These are phyloP conservation scores for Apiotrichum domesticum DNA, from an alignment of 1,284 basidiomycete genomes.

Conservation along the genomic window DNA sequence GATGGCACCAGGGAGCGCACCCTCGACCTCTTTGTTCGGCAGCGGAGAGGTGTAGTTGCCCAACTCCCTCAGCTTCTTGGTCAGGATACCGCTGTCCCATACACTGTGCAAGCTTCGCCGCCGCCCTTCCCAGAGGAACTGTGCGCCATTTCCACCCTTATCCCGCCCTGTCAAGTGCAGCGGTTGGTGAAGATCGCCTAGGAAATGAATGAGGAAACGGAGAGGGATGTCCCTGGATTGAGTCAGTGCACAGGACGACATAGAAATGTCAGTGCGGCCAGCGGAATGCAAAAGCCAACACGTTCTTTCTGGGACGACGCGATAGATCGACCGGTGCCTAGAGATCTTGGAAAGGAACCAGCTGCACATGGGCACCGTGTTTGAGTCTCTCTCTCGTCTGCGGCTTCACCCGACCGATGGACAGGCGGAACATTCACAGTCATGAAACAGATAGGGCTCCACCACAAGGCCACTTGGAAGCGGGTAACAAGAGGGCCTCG, in stretches of 20 bases:
- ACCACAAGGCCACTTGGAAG: too few relatives aligned
- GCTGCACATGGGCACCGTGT: too few relatives aligned
- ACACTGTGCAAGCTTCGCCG: slow-evolving; percentile 65
- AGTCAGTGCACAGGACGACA: background rate
- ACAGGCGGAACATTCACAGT: too few relatives aligned
- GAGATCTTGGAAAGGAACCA: too few relatives aligned
- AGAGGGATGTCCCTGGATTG: slow-evolving; percentile 56
- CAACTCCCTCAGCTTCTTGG: slow-evolving; percentile 68
- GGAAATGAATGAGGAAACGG: slow-evolving; percentile 82
- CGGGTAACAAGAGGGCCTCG: too few relatives aligned
- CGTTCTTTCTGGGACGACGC: too few relatives aligned
- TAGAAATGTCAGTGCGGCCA: too few relatives aligned
- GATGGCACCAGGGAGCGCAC: slow-evolving; percentile 66
- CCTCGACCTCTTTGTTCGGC: slow-evolving; percentile 60
- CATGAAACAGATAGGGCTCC: too few relatives aligned
- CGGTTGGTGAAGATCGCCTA: slow-evolving; percentile 88
- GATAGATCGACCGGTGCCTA: too few relatives aligned
- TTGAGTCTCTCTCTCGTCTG: too few relatives aligned
- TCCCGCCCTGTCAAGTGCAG: slow-evolving; percentile 80
- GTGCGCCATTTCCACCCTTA: slow-evolving; percentile 71
- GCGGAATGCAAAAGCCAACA: too few relatives aligned
- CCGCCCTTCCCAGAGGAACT: slow-evolving; percentile 64
- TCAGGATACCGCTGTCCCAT: slow-evolving; percentile 77
- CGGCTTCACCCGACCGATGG: too few relatives aligned
- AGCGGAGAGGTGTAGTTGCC: slow-evolving; percentile 69